Evolutionary conservation across 2,329 filamentous ascomycete genomes (phyloP).

Genomic region (Taxawa tesnikishii): DNA sequence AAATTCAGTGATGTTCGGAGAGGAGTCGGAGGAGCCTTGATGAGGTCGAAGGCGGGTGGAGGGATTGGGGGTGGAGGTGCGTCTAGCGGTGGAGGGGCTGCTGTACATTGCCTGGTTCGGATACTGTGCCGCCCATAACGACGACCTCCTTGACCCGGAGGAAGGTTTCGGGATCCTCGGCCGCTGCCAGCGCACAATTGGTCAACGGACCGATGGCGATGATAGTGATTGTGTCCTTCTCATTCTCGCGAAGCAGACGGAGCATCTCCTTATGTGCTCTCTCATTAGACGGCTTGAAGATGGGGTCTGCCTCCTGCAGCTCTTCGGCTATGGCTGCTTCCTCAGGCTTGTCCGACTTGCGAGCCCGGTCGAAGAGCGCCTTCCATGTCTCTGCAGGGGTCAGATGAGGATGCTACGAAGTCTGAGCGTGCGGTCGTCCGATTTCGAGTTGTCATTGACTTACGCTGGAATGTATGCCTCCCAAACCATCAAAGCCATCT

Average conservation of each 20-base stretch:
- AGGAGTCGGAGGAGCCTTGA: constrained; percentile 24
- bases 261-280: constrained; percentile 80
- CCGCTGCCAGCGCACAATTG: constrained; percentile 82
- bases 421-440: neutral
- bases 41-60: constrained; percentile 23
- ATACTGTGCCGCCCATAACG: constrained; percentile 86
- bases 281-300: constrained; percentile 63
- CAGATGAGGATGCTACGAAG: constrained; percentile 33
- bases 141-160: constrained; percentile 80
- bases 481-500: constrained; percentile 38
- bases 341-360: constrained; percentile 14
- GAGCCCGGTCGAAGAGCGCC: constrained; percentile 26
- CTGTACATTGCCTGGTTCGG: constrained; percentile 59
- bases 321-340: constrained; percentile 23
- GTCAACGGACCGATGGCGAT: constrained; percentile 83
- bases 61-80: constrained; percentile 12
- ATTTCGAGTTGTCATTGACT: too few relatives aligned
- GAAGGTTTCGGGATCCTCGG: constrained; percentile 81
- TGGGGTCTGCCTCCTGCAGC: constrained; percentile 25
- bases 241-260: constrained; percentile 70
- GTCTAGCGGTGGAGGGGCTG: constrained; percentile 10
- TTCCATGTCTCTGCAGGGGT: constrained; percentile 36
- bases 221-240: constrained; percentile 75
- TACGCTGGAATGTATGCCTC: constrained; percentile 35
- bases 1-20: constrained; percentile 15